phyloP scores from a whole-genome alignment of 768 basidiomycete species.

The Boletus reticulatus region DNA sequence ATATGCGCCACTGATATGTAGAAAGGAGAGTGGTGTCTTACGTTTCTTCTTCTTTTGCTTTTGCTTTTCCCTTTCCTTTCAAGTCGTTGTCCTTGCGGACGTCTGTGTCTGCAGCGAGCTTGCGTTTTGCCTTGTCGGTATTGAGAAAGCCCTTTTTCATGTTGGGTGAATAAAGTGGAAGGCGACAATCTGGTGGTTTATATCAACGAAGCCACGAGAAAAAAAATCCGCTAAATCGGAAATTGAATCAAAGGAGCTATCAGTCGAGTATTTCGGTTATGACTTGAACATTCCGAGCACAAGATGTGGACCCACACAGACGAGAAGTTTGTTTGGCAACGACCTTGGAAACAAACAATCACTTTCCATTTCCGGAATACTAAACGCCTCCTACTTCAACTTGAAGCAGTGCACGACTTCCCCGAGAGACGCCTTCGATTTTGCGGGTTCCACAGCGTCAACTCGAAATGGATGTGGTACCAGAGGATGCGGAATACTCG shows the following conservation, averaged over 20 bases:
- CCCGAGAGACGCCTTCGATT: background rate
- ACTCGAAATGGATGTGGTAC: slow-evolving; percentile 17
- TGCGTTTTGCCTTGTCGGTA: slow-evolving; percentile 16
- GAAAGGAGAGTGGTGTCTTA: background rate
- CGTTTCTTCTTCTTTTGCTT: slow-evolving; percentile 1
- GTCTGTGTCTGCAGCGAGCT: slow-evolving; percentile 27
- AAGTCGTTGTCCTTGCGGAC: background rate
- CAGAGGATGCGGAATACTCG: slow-evolving; percentile 9
- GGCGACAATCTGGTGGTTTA: too few species aligned
- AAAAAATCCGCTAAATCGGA: too few species aligned
- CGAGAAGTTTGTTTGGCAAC: slow-evolving; percentile 3
- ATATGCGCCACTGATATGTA: background rate
- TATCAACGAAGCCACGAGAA: too few species aligned
- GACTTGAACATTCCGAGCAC: too few species aligned
- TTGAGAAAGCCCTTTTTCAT: slow-evolving; percentile 26
- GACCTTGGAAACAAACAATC: slow-evolving; percentile 19
- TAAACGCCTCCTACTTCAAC: background rate
- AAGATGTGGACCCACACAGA: too few species aligned
- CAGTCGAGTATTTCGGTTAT: too few species aligned
- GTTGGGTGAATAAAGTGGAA: slow-evolving; percentile 3
- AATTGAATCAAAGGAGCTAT: too few species aligned
- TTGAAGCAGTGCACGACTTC: background rate
- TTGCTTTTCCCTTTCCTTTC: background rate
- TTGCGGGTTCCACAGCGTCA: background rate
- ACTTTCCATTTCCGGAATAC: slow-evolving; percentile 6